Evolutionary conservation across 352 stramenopile species (phyloP).

Genomic region (Phytopythium helicoides): DNA sequence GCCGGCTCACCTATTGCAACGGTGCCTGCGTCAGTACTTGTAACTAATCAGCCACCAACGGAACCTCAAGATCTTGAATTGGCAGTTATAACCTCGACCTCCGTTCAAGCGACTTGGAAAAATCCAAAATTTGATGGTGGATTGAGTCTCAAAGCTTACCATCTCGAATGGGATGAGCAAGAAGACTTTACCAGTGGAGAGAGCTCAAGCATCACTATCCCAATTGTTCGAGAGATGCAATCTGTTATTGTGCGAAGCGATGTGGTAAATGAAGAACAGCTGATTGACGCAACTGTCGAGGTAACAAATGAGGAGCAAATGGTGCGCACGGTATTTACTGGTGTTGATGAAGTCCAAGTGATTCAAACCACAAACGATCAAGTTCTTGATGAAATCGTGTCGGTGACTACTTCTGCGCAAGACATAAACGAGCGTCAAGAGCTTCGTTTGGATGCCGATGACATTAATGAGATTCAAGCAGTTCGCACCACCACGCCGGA

Average conservation of each 20-base stretch:
- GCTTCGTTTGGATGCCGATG: slow-evolving; percentile 71
- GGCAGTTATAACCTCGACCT: slow-evolving; percentile 57
- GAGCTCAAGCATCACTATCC: slow-evolving; percentile 64
- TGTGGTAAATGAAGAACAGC: slow-evolving; percentile 93
- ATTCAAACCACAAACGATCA: slow-evolving; percentile 66
- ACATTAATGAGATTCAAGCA: slow-evolving; percentile 92
- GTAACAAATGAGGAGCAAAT: slow-evolving; percentile 97
- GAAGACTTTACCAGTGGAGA: slow-evolving; percentile 68
- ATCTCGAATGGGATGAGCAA: slow-evolving; percentile 84
- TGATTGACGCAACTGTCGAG: slow-evolving; percentile 89
- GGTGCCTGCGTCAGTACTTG: slow-evolving; percentile 40
- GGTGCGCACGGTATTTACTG: slow-evolving; percentile 85
- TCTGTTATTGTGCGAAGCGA: slow-evolving; percentile 71
- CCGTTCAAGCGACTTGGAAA: slow-evolving; percentile 80
- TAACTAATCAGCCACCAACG: slow-evolving; percentile 62
- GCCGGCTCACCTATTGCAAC: slow-evolving; percentile 44
- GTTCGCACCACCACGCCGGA: slow-evolving; percentile 76
- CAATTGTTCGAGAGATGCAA: slow-evolving; percentile 92
- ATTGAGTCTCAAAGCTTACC: slow-evolving; percentile 66
- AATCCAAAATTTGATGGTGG: slow-evolving; percentile 92
- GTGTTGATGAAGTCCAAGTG: slow-evolving; percentile 87
- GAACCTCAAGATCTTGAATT: slow-evolving; percentile 55
- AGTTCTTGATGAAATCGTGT: slow-evolving; percentile 91
- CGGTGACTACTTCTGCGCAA: slow-evolving; percentile 86
- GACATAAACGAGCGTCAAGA: slow-evolving; percentile 93